Base-by-base conservation (phyloP, 2,329 filamentous ascomycete species). In the Cladosporium oxysporum region DNA sequence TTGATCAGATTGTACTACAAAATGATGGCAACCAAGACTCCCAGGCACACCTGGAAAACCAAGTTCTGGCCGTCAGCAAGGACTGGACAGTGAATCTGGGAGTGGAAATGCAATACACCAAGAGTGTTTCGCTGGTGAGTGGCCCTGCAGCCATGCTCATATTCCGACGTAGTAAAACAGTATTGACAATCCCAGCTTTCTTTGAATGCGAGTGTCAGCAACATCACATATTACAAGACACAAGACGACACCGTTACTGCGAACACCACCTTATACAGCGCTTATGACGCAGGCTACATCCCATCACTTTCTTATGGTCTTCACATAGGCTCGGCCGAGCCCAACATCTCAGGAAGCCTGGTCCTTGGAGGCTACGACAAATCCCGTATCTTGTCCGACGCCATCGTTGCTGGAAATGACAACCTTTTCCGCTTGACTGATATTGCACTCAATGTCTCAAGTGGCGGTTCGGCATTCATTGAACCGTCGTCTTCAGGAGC, bases 371-470 rank as follows among this genome's bases (percentile, higher is more conserved):
- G 68, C n/a, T 71, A 70, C 50, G 69, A 71, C 47, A 66, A 60
- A 41, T 69, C 68, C 1, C 64, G 69, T 28, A 62, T 57, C 33
- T 35, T 71, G 11, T 59, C 63, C 12, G 55, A 58, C 35, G 47
- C 58, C 8, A 67, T 67, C 11, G 23, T 70, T 16, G 55, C 59
- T 10, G 50, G 58, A 64, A 70, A 59, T 33, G 26, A 66, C 10
- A 68, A 66, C 2, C 52, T 53, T 1, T 64, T 75, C 18, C 63
- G 68, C 5, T 67, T 84, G 8, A 70, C 74, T 12, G 80, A 83
- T 59, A 79, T 84, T 44, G 70, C 72, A 16, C 76, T 84, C 26
- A 77, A 76, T 1, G 79, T 83, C 23, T 71, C 78, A 5, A 71
- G 71, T 16, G 81, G 81, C 2, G 73, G 67, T 14, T 82, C 79